Conservation (phyloP, 2,329 filamentous ascomycete genomes). For the Paraconiothyrium brasiliense region DNA sequence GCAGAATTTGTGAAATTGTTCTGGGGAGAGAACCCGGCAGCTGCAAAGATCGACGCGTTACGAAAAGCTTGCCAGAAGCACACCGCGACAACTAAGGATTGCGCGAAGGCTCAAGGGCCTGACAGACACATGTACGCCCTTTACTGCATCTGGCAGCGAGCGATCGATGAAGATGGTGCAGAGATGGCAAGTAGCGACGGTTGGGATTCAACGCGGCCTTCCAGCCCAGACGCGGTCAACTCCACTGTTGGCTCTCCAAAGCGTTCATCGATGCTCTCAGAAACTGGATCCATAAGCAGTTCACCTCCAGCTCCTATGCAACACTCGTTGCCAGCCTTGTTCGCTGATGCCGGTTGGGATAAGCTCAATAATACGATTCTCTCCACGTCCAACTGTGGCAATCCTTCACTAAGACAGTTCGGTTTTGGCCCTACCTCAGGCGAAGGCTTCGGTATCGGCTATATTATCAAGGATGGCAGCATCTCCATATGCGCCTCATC, state of each 20-base stretch:
- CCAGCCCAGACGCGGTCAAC: slow-evolving; percentile 64
- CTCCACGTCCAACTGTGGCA: slow-evolving; percentile 98
- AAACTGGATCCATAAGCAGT: slow-evolving; percentile 58
- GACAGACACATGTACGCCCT: slow-evolving; percentile 94
- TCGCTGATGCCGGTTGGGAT: slow-evolving; percentile 91
- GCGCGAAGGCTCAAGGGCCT: slow-evolving; percentile 88
- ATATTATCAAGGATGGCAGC: slow-evolving; percentile 96
- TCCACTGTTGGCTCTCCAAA: slow-evolving; percentile 64
- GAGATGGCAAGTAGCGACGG: slow-evolving; percentile 67
- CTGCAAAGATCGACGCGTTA: slow-evolving; percentile 85
- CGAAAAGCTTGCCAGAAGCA: slow-evolving; percentile 86
- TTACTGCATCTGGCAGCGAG: slow-evolving; percentile 93
- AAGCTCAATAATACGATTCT: slow-evolving; percentile 93
- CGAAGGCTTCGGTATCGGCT: slow-evolving; percentile 96
- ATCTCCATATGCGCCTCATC: slow-evolving; percentile 92
- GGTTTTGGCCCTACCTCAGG: slow-evolving; percentile 94
- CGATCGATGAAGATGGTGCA: slow-evolving; percentile 75
- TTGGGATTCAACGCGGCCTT: slow-evolving; percentile 49
- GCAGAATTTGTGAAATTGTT: slow-evolving; percentile 92
- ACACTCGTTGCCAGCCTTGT: slow-evolving; percentile 76
- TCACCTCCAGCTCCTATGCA: slow-evolving; percentile 61
- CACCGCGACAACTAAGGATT: slow-evolving; percentile 79
- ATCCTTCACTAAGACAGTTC: slow-evolving; percentile 92
- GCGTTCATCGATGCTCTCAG: slow-evolving; percentile 61
- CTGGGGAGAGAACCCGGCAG: slow-evolving; percentile 88